Evolutionary conservation across 306 rosid genomes (phyloP).

Genomic region (Casuarina equisetifolia): DNA sequence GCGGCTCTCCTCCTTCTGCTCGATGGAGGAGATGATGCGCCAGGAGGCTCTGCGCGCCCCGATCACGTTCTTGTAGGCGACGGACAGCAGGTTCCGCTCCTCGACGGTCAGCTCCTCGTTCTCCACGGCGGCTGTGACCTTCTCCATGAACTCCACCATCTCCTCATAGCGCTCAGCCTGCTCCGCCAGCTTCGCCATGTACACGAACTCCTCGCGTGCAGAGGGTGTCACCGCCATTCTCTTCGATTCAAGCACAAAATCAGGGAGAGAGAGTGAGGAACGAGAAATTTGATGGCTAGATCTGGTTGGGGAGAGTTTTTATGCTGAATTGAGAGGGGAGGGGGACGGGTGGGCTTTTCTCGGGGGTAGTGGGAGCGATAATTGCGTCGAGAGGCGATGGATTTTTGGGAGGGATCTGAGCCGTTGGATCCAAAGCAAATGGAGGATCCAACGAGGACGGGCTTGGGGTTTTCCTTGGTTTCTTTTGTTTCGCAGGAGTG

Average conservation of each 20-base stretch:
- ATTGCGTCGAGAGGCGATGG: background rate
- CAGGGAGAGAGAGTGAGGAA: background rate
- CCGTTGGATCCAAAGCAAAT: background rate
- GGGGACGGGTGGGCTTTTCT: background rate
- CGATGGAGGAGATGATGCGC: slow-evolving; percentile 97
- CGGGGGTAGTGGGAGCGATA: background rate
- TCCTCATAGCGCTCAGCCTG: slow-evolving; percentile 99
- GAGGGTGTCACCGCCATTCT: slow-evolving; percentile 71
- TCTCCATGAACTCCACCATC: slow-evolving; percentile 99
- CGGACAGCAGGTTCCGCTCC: slow-evolving; percentile 94
- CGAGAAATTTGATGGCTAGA: background rate
- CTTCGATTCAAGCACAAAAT: background rate
- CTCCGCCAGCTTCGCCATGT: slow-evolving; percentile 99
- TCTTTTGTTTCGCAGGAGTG: background rate
- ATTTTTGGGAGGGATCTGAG: background rate
- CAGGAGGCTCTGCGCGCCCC: slow-evolving; percentile 92
- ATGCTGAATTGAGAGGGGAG: background rate
- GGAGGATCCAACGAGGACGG: background rate
- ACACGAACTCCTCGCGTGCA: slow-evolving; percentile 92
- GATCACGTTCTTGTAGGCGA: slow-evolving; percentile 94
- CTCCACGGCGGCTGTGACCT: slow-evolving; percentile 83
- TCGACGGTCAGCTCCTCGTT: slow-evolving; percentile 90
- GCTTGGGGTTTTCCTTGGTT: background rate
- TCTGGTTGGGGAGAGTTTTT: background rate
- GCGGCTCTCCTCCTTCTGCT: slow-evolving; percentile 99